A percentile compares a stretch with the other conserved stretches of the same genome.
These are phyloP conservation scores for Botryotinia globosa DNA, from an alignment of 2,329 filamentous ascomycete genomes.

Conservation along the genomic window DNA sequence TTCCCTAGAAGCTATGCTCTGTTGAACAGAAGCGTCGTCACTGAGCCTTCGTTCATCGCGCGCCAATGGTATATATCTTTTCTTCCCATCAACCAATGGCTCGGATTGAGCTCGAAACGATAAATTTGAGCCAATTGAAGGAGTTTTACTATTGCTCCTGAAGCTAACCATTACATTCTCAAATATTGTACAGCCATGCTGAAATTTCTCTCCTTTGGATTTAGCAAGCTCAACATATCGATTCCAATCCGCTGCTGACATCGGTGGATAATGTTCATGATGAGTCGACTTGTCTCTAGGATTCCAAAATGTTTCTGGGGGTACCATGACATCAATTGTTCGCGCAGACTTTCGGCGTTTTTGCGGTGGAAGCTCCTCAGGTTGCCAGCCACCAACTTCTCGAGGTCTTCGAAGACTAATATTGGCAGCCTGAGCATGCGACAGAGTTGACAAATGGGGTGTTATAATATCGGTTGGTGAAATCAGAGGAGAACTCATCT, in stretches of 20 bases:
- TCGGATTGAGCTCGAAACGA: constrained; percentile 32
- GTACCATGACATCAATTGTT: constrained; percentile 55
- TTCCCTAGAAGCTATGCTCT: constrained; percentile 16
- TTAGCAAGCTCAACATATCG: constrained; percentile 54
- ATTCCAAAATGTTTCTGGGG: constrained; percentile 58
- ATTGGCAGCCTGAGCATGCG: constrained; percentile 22
- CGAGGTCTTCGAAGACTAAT: constrained; percentile 36
- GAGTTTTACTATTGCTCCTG: constrained; percentile 30
- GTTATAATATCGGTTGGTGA: constrained; percentile 17
- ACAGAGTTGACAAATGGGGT: constrained; percentile 23
- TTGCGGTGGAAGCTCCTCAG: constrained; percentile 42
- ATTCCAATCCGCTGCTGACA: constrained; percentile 58
- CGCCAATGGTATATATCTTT: constrained; percentile 31
- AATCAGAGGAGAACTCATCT: constrained; percentile 37
- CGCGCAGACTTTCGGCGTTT: constrained; percentile 52
- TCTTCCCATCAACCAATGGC: constrained; percentile 30
- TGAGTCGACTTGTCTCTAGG: constrained; percentile 52
- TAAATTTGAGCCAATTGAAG: constrained; percentile 30
- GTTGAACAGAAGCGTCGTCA: constrained; percentile 18
- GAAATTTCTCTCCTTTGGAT: constrained; percentile 52
- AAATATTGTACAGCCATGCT: constrained; percentile 49
- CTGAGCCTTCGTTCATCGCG: constrained; percentile 35
- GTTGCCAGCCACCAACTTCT: constrained; percentile 32
- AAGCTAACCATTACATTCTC: constrained; percentile 36
- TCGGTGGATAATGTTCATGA: constrained; percentile 62